Evolutionary conservation across 2,329 filamentous ascomycete genomes (phyloP).

Genomic region (Neurospora sp.): DNA sequence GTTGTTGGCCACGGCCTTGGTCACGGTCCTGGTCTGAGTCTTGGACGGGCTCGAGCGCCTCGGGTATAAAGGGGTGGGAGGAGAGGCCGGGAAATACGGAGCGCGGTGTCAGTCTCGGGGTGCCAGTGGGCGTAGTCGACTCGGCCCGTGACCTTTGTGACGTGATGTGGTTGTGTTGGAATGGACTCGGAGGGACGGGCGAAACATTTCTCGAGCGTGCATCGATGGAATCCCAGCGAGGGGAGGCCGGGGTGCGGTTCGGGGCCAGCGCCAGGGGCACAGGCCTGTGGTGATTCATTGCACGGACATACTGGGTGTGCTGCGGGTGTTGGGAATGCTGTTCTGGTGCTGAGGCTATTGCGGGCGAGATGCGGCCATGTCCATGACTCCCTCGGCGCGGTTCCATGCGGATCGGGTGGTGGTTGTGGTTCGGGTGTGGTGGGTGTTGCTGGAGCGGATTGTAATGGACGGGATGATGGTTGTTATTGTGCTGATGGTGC

Average conservation of each 20-base stretch:
- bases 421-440: slow-evolving; percentile 3
- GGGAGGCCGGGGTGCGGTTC: slow-evolving; percentile 20
- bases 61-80: slow-evolving; percentile 24
- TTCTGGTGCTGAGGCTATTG: slow-evolving; percentile 2
- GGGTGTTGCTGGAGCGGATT: background rate
- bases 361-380: background rate
- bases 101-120: slow-evolving; percentile 16
- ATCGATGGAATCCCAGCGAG: slow-evolving; percentile 37
- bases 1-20: background rate
- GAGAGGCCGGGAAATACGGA: slow-evolving; percentile 23
- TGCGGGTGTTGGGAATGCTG: slow-evolving; percentile 2
- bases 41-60: slow-evolving; percentile 13
- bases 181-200: slow-evolving; percentile 16
- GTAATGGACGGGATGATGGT: slow-evolving; percentile 13
- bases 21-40: slow-evolving; percentile 1
- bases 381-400: background rate
- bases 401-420: slow-evolving; percentile 4
- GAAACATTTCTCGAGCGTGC: slow-evolving; percentile 15
- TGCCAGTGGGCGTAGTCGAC: slow-evolving; percentile 10
- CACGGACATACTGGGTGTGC: slow-evolving; percentile 1
- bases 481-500: slow-evolving; percentile 6
- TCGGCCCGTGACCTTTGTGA: slow-evolving; percentile 12
- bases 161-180: slow-evolving; percentile 8
- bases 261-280: slow-evolving; percentile 4
- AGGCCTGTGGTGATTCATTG: slow-evolving; percentile 10